phyloP scores from a whole-genome alignment of 2,329 filamentous ascomycete genomes.

The Xylaria digitata region DNA sequence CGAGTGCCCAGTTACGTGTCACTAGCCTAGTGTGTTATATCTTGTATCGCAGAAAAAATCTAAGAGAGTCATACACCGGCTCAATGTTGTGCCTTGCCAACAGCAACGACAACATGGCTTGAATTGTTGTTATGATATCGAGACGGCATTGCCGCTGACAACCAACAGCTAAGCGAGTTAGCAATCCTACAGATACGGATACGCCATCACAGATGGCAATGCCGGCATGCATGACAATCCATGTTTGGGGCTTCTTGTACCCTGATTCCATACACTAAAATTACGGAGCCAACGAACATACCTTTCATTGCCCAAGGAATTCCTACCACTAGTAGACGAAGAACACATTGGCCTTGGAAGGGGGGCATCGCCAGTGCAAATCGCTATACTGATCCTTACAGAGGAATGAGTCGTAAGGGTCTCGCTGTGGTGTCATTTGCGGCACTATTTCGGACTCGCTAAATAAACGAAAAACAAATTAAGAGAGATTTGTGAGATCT shows the following conservation, averaged over 20 bases:
- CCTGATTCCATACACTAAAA: not conserved
- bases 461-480: not conserved
- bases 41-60: not conserved
- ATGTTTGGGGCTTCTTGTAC: slow-evolving; percentile 18
- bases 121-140: not conserved
- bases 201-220: slow-evolving; percentile 7
- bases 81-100: slow-evolving; percentile 10
- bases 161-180: slow-evolving; percentile 15
- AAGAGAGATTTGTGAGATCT: not conserved
- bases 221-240: slow-evolving; percentile 16
- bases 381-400: not conserved
- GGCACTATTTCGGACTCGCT: slow-evolving; percentile 18
- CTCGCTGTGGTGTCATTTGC: not conserved
- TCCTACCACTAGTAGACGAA: not conserved
- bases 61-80: not conserved
- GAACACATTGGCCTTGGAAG: not conserved
- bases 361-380: not conserved
- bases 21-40: not conserved
- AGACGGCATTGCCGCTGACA: slow-evolving; percentile 23
- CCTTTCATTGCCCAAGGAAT: not conserved
- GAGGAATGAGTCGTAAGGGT: not conserved
- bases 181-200: slow-evolving; percentile 22
- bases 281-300: slow-evolving; percentile 8
- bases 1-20: not conserved
- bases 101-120: not conserved